Evolutionary conservation across 768 basidiomycete species (phyloP), one percentile per base, ranked within the genome.

Genomic region (Ramaria sp.): DNA sequence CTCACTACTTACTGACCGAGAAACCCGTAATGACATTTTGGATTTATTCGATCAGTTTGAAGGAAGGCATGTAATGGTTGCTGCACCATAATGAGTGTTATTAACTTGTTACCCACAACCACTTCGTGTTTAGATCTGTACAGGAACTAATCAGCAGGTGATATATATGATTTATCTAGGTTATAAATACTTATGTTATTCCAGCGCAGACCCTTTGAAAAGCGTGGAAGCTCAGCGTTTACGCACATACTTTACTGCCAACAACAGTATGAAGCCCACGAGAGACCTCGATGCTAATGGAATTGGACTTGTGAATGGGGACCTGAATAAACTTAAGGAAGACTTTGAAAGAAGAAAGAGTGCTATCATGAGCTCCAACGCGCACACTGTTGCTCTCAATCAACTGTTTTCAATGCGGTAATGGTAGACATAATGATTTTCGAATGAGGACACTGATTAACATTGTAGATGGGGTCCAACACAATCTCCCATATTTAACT

Each of bases 181-280:
- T 16, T 24, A 27, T 13, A 25, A 9, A 27, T 18, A 22, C 44
- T 22, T 25, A 15, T 20, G 10, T 32, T 47, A 4, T 10, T 47
- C 25, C 25, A 47, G 45, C 15, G 22, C 25, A 7, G 45, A 47
- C 15, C 25, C 45, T 8, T 62, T 75, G 7, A 62, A 65, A 50
- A 71, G 71, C 2, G 58, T 55, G 18, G 72, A 73, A 61, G 69
- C 71, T 3, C 66, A 67, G 43, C 67, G 73, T 6, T 64, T 74
- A 3, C 64, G 70, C 20, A 64, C 58, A 2, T 70, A 62, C 57
- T 73, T 65, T 57, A 66, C 67, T 6, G 64, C 61, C 1, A 63
- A 69, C 1, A 63, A 69, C 18, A 58, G 61, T 51, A 66, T 75
- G 67, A 60, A 65, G 30, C 71, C 70, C 8, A 7, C 15, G 2